Conservation (phyloP, 495 filamentous ascomycete genomes). For the Annulohypoxylon moriforme region DNA sequence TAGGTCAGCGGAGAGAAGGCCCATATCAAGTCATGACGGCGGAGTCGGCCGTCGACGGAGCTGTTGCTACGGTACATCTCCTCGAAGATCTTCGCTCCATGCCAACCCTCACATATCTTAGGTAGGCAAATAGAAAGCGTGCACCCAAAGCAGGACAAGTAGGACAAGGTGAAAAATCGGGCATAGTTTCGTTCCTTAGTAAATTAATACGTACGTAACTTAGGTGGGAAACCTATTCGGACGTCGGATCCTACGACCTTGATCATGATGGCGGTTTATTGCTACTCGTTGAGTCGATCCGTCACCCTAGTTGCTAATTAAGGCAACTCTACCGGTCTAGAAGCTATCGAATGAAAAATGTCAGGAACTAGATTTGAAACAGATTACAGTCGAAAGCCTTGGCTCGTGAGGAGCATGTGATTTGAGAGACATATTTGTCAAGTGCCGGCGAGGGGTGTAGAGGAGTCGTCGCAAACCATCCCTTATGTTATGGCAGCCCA, state of each 20-base stretch:
- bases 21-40: slow-evolving; percentile 9
- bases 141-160: background rate
- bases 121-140: background rate
- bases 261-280: background rate
- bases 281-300: background rate
- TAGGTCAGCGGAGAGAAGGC: slow-evolving; percentile 18
- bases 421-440: slow-evolving; percentile 29
- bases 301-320: slow-evolving; percentile 13
- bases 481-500: slow-evolving; percentile 41
- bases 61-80: slow-evolving; percentile 10
- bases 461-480: slow-evolving; percentile 30
- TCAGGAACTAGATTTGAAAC: slow-evolving; percentile 34
- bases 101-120: background rate
- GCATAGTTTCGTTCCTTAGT: background rate
- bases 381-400: slow-evolving; percentile 25
- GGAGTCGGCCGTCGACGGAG: slow-evolving; percentile 22
- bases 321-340: slow-evolving; percentile 21
- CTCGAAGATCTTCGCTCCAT: background rate
- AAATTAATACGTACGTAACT: background rate
- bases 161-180: background rate
- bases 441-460: slow-evolving; percentile 40
- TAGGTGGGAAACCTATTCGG: background rate
- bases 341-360: slow-evolving; percentile 11
- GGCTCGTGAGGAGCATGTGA: slow-evolving; percentile 36
- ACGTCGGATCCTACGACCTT: background rate